phyloP scores from a whole-genome alignment of 108 stramenopile genomes.

The Licmophora abbreviata region DNA sequence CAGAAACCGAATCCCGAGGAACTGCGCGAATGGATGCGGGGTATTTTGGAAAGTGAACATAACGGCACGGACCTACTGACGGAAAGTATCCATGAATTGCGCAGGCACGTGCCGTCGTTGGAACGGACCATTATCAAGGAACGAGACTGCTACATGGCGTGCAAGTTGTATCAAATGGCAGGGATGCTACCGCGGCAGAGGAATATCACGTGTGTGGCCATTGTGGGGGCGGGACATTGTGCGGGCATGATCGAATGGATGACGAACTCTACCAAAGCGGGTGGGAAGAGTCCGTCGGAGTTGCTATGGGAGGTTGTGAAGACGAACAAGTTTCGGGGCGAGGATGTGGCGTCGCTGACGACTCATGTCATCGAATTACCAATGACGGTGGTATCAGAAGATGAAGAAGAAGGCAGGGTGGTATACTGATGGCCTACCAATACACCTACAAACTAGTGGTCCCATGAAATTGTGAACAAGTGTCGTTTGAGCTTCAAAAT shows the following conservation, averaged over 20 bases:
- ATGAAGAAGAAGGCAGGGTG: background rate
- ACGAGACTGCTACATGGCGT: conserved; percentile 75
- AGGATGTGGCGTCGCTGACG: background rate
- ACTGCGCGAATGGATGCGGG: conserved; percentile 65
- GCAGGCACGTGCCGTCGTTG: conserved; percentile 60
- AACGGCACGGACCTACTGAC: conserved; percentile 74
- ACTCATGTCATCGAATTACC: conserved; percentile 4
- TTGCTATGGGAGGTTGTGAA: background rate
- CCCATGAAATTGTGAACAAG: too few species aligned
- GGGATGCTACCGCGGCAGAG: conserved; percentile 13
- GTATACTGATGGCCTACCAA: background rate
- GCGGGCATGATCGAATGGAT: conserved; percentile 46
- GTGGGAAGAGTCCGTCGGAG: conserved; percentile 1
- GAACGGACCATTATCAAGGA: conserved; percentile 66
- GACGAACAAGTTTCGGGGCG: background rate
- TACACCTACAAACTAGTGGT: conserved; percentile 1
- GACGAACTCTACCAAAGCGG: conserved; percentile 19
- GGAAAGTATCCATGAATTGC: conserved; percentile 64
- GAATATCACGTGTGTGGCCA: conserved; percentile 46
- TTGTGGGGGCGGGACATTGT: conserved; percentile 84
- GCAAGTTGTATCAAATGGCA: conserved; percentile 66
- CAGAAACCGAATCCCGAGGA: conserved; percentile 67
- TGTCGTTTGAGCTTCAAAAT: too few species aligned
- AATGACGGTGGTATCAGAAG: background rate
- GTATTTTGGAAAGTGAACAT: conserved; percentile 34